Evolutionary conservation across 2,329 filamentous ascomycete species (phyloP), one percentile per base, ranked within the genome.

Genomic region (Pseudocercospora pini-densiflorae): DNA sequence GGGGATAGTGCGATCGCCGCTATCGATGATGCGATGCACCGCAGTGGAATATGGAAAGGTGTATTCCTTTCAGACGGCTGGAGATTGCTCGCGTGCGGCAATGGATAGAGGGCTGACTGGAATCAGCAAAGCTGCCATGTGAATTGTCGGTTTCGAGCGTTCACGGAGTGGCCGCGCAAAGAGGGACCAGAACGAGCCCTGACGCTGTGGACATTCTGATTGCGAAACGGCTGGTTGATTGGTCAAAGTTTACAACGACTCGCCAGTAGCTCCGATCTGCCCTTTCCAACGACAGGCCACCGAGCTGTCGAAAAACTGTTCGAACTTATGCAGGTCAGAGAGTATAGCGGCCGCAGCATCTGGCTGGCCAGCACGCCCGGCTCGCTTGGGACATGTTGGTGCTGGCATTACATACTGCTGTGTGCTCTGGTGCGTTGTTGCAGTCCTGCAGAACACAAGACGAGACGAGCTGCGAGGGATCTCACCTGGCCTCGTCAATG

Each of bases 181-280:
- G 40, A 45, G 40, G 40, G 40, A 45, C 40, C 40, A 47, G 43
- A 47, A 21, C 6, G 9, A 47, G 43, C 43, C 16, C 43, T 19
- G 43, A 47, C 43, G 5, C n/a, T n/a, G n/a, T n/a, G 24, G 5
- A 27, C 5, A 19, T 19, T 53, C 23, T 53, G 49, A 53, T 27
- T 53, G 49, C 23, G 10, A 53, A 24, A 53, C 23, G 49, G 21
- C 8, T 23, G 49, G 43, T 14, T 53, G 59, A 62, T 62, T 62
- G 59, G 59, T 16, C 43, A 47, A 23, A 62, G 45, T 12, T 33
- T 62, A 24, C 24, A 62, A 14, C 47, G 59, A 62, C 43, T 62
- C 59, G 59, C 31, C 31, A 49, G 27, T 62, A 53, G 59, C 43
- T 62, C 43, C 40, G 59, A 62, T 54, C 19, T 53, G 49, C 23